Base-by-base conservation (phyloP, 73 alveolate species). In the Durusdinium trenchii region DNA sequence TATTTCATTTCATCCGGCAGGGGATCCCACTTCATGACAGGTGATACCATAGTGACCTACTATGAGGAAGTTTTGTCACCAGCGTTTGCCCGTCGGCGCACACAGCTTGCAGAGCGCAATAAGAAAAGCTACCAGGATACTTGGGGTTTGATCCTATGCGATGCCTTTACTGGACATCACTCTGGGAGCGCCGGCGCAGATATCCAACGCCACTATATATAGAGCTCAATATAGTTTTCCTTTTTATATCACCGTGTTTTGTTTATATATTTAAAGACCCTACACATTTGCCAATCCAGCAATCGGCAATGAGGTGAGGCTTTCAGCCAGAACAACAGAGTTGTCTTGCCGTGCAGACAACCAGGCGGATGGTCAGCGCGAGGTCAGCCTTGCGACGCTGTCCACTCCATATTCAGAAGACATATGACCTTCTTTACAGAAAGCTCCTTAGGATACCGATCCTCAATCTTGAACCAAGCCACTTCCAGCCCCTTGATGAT, bases 351-450 rank as follows among this genome's bases (percentile, higher is more conserved):
- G 6, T 45, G n/a, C 42, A 46, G 35, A n/a, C 91, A 81, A n/a
- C 91, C 91, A 28, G 91, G 91, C 7, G 91, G 91, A 6, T 81
- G 91, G 91, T 9, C 42, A 3, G 91, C 91, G 0, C 16, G 91
- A 46, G 91, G 91, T 4, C 91, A 81, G 46, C 91, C 91, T 7
- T 81, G 91, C 69, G 91, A 81, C 9, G 91, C 91, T 3, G 91
- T 81, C 35, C 91, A 48, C 47, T 7, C 62, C 6, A 32, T 81
- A 30, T 48, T 2, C 47, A 18, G 91, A n/a, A 42, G 69, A 48
- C 40, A 81, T 67, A 81, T 81, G 91, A 47, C 43, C 47, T 46
- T 14, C 45, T 81, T 47, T 35, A 6, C 5, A 6, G 91, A 81
- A 32, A 81, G 45, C 35, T 5, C 6, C 12, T 35, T 81, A 6